phyloP scores from a whole-genome alignment of 1,284 basidiomycete species.

The Schizophyllum commune region DNA sequence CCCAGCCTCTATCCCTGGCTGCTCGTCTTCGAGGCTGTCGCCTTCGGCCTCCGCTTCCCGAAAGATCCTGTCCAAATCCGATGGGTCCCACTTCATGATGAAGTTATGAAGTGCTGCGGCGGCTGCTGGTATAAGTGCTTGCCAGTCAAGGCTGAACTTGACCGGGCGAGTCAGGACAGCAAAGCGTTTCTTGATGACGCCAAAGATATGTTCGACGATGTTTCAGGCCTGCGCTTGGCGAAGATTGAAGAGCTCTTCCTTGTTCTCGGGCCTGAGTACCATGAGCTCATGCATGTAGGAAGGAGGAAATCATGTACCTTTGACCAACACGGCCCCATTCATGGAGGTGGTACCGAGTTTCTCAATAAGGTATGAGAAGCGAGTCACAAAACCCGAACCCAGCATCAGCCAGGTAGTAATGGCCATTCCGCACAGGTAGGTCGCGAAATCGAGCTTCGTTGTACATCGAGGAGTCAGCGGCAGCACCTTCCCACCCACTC shows the following conservation, averaged over 20 bases:
- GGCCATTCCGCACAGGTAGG: slow-evolving; percentile 21
- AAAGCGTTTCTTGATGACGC: slow-evolving; percentile 26
- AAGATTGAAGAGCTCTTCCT: slow-evolving; percentile 28
- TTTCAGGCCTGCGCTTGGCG: slow-evolving; percentile 26
- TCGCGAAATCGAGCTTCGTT: slow-evolving; percentile 17
- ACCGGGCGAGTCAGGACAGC: slow-evolving; percentile 15
- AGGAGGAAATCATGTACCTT: too few species aligned
- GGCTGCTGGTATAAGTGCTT: slow-evolving; percentile 22
- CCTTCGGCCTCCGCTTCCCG: background rate
- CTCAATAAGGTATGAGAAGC: slow-evolving; percentile 25
- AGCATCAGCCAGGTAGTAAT: slow-evolving; percentile 31
- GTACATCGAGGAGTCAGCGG: slow-evolving; percentile 24
- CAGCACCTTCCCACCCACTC: slow-evolving; percentile 29
- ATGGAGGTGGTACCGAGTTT: slow-evolving; percentile 24
- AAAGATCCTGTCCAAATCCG: slow-evolving; percentile 4
- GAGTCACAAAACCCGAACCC: slow-evolving; percentile 25
- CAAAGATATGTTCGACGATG: slow-evolving; percentile 32
- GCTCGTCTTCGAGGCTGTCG: background rate
- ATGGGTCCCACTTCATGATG: slow-evolving; percentile 11
- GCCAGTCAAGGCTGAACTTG: slow-evolving; percentile 19
- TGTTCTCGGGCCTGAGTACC: slow-evolving; percentile 20
- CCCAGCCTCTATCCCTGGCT: too few species aligned
- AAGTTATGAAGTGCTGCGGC: slow-evolving; percentile 17
- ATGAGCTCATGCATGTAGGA: too few species aligned
- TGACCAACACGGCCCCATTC: slow-evolving; percentile 23